Percentiles rank a stretch among this genome's conserved stretches.
Evolutionary conservation across 306 rosid genomes (phyloP).

Genomic region (Trifolium fragiferum): DNA sequence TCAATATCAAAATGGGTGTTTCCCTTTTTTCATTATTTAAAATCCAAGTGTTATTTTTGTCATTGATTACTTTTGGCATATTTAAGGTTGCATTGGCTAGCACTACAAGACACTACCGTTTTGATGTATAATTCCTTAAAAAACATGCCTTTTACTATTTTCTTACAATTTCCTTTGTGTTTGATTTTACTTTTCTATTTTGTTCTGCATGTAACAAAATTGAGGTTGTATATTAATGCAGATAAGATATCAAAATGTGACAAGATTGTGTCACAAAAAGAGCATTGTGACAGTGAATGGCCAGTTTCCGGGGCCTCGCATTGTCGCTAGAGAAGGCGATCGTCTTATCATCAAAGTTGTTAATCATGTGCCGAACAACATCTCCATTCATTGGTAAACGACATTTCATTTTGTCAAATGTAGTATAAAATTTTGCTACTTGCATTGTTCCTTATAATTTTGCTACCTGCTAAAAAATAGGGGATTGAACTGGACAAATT

Average conservation of each 20-base stretch:
- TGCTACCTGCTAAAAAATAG: no score
- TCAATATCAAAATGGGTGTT: slow-evolving; percentile 47
- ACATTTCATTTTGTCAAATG: background rate
- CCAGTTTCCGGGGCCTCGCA: slow-evolving; percentile 69
- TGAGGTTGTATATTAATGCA: slow-evolving; percentile 26
- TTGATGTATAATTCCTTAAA: slow-evolving; percentile 47
- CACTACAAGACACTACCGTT: slow-evolving; percentile 65
- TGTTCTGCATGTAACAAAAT: background rate
- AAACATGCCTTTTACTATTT: background rate
- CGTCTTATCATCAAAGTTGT: slow-evolving; percentile 59
- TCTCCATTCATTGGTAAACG: slow-evolving; percentile 68
- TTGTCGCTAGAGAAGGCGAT: slow-evolving; percentile 69
- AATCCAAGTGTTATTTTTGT: slow-evolving; percentile 35
- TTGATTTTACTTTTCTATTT: background rate
- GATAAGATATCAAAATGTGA: slow-evolving; percentile 57
- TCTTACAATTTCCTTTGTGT: background rate
- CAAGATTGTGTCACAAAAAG: slow-evolving; percentile 65
- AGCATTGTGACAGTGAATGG: slow-evolving; percentile 66
- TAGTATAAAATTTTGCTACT: background rate
- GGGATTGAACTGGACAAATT: no score
- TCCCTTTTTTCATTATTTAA: background rate
- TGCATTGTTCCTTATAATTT: no score
- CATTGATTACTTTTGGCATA: slow-evolving; percentile 26
- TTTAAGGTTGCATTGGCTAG: slow-evolving; percentile 53
- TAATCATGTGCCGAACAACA: slow-evolving; percentile 59